phyloP scores from a whole-genome alignment of 129 eudicot species.

The Flaveria brownii region DNA sequence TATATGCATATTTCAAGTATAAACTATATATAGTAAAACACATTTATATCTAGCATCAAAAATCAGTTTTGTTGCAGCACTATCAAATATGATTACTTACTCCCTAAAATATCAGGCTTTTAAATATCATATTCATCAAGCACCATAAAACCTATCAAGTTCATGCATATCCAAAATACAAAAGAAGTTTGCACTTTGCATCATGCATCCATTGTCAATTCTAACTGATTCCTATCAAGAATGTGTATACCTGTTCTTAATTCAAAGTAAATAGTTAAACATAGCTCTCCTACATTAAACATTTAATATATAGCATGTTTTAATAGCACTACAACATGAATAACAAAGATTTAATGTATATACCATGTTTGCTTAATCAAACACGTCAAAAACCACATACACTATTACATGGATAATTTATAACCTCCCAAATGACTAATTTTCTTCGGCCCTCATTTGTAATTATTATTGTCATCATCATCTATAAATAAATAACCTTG shows the following conservation, averaged over 20 bases:
- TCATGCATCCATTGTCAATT: neutral
- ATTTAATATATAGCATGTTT: slow-evolving; percentile 12
- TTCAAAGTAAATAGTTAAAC: neutral
- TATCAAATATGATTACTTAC: neutral
- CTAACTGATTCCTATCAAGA: neutral
- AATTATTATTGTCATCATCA: neutral
- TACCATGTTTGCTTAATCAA: neutral
- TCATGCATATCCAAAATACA: neutral
- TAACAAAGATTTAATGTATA: neutral
- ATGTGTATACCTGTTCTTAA: neutral
- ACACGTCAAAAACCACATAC: neutral
- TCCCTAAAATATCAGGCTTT: neutral
- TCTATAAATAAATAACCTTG: neutral
- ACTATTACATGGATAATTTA: neutral
- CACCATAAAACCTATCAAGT: neutral
- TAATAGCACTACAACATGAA: neutral
- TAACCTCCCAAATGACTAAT: neutral
- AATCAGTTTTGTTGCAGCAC: neutral
- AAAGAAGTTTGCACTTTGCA: neutral
- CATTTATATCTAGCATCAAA: neutral
- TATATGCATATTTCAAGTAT: neutral
- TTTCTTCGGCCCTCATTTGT: neutral
- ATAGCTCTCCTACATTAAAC: neutral
- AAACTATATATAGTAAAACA: neutral
- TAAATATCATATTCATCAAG: slow-evolving; percentile 5